phyloP scores from a whole-genome alignment of 2,329 filamentous ascomycete species.

The Cadophora gregata region DNA sequence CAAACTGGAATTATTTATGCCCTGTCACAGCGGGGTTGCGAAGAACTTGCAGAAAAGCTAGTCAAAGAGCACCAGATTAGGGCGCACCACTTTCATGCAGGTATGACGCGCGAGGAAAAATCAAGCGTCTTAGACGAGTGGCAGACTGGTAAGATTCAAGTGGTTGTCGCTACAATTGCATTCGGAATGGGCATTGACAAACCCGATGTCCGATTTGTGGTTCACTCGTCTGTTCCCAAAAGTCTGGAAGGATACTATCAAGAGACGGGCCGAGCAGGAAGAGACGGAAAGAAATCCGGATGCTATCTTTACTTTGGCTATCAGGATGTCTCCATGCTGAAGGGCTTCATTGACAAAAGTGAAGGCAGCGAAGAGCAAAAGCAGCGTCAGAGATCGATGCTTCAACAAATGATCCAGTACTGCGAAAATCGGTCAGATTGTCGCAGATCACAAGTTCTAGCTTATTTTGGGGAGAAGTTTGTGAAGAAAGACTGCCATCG shows the following conservation, averaged over 20 bases:
- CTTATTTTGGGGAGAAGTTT: slow-evolving; percentile 94
- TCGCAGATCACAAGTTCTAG: slow-evolving; percentile 83
- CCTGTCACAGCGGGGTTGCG: slow-evolving; percentile 82
- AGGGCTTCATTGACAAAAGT: slow-evolving; percentile 82
- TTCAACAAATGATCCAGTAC: slow-evolving; percentile 82
- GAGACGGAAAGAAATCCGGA: slow-evolving; percentile 84
- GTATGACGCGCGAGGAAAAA: slow-evolving; percentile 72
- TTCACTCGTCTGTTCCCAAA: slow-evolving; percentile 92
- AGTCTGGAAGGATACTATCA: slow-evolving; percentile 98
- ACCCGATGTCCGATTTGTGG: slow-evolving; percentile 92
- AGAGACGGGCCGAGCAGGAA: slow-evolving; percentile 92
- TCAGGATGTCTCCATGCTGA: slow-evolving; percentile 73
- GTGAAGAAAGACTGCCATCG: slow-evolving; percentile 71
- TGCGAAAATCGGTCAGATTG: slow-evolving; percentile 92
- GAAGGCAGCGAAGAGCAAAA: slow-evolving; percentile 82
- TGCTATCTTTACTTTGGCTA: slow-evolving; percentile 93
- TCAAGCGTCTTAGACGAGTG: slow-evolving; percentile 76
- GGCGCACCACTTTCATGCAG: slow-evolving; percentile 87
- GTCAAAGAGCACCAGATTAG: slow-evolving; percentile 65
- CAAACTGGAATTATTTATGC: slow-evolving; percentile 94
- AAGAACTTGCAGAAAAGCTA: slow-evolving; percentile 77
- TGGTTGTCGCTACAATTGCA: slow-evolving; percentile 97
- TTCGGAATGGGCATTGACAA: slow-evolving; percentile 99
- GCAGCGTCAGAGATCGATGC: slow-evolving; percentile 82
- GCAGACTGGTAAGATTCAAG: slow-evolving; percentile 80